phyloP scores from a whole-genome alignment of 306 rosid genomes.

The Pyrus communis region DNA sequence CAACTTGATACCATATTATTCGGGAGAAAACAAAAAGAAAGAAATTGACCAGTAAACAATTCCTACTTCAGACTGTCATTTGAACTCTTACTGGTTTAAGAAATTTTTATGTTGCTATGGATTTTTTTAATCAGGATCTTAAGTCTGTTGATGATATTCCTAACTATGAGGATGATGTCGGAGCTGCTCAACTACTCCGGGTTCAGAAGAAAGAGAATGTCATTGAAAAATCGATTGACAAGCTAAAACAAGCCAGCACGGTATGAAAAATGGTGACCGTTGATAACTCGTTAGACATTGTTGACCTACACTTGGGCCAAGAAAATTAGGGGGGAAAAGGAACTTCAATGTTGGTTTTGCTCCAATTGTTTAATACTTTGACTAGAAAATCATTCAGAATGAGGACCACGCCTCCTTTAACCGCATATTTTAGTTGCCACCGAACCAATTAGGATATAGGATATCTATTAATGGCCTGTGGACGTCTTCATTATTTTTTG shows the following conservation, averaged over 20 bases:
- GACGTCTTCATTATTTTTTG: not conserved
- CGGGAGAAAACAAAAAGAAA: not conserved
- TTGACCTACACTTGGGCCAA: not conserved
- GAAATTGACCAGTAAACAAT: not conserved
- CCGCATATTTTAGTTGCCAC: not conserved
- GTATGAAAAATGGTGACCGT: conserved; percentile 35
- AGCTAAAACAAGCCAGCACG: conserved; percentile 74
- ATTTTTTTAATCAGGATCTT: conserved; percentile 32
- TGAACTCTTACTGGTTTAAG: not conserved
- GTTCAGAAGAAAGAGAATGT: conserved; percentile 60
- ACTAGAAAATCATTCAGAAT: not conserved
- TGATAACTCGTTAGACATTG: not conserved
- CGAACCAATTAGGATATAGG: not conserved
- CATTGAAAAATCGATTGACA: conserved; percentile 62
- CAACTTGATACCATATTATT: not conserved
- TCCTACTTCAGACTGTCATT: not conserved
- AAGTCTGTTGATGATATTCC: conserved; percentile 41
- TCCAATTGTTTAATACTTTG: not conserved
- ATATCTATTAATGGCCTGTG: not conserved
- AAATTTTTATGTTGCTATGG: not conserved
- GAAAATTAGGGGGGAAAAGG: not conserved
- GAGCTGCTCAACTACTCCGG: conserved; percentile 39
- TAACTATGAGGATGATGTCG: conserved; percentile 24
- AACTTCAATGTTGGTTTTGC: not conserved
- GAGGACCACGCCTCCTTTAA: not conserved